phyloP scores from a whole-genome alignment of 2,329 filamentous ascomycete genomes.

The Camillea tinctor region DNA sequence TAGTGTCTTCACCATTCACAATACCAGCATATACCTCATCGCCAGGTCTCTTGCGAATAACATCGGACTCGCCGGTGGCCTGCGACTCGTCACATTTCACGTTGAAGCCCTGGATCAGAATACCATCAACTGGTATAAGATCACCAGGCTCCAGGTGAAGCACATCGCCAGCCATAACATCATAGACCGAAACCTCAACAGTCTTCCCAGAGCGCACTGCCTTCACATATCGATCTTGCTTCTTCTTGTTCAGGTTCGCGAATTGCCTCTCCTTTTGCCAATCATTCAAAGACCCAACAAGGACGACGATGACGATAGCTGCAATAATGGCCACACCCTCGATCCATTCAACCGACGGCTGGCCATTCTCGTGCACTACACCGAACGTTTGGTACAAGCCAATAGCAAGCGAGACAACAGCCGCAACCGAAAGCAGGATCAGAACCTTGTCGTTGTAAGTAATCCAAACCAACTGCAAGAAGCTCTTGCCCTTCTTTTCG shows the following conservation, averaged over 20 bases:
- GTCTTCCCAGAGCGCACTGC: constrained; percentile 69
- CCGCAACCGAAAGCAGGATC: constrained; percentile 68
- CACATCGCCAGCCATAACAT: constrained; percentile 69
- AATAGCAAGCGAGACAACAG: constrained; percentile 69
- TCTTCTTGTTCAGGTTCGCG: constrained; percentile 75
- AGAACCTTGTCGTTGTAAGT: constrained; percentile 83
- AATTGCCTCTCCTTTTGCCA: constrained; percentile 81
- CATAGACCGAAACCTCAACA: constrained; percentile 67
- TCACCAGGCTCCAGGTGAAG: constrained; percentile 73
- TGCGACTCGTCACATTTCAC: constrained; percentile 78
- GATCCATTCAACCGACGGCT: constrained; percentile 70
- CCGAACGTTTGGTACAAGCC: constrained; percentile 76
- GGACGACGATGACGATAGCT: constrained; percentile 74
- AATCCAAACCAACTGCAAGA: constrained; percentile 75
- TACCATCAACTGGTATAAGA: constrained; percentile 70
- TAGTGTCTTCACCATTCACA: constrained; percentile 61
- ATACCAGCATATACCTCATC: constrained; percentile 71
- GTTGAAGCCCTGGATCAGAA: constrained; percentile 70
- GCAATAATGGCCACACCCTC: constrained; percentile 80
- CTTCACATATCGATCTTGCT: constrained; percentile 72
- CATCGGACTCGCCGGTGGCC: constrained; percentile 75
- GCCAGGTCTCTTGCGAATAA: constrained; percentile 65
- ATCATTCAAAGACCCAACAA: constrained; percentile 76
- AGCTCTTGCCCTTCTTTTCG: constrained; percentile 70
- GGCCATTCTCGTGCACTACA: constrained; percentile 45